These are phyloP conservation scores for Cyberlindnera xylosilytica DNA, from an alignment of 805 yeast genomes.

Conservation along the genomic window DNA sequence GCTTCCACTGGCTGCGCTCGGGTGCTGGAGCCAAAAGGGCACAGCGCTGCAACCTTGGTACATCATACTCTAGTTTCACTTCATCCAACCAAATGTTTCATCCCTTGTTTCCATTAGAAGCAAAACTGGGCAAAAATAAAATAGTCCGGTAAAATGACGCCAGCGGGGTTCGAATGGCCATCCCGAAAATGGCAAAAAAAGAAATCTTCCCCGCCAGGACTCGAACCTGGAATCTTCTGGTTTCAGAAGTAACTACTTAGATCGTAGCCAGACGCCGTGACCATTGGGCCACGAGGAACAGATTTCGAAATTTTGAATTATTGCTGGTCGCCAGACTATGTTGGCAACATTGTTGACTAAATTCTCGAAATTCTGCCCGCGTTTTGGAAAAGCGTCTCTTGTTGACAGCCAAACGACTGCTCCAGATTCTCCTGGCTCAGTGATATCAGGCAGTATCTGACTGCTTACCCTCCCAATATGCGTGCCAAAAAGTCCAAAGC, in stretches of 20 bases:
- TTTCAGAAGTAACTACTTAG: slow-evolving; percentile 39
- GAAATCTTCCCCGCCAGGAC: slow-evolving; percentile 34
- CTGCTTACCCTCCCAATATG: background rate
- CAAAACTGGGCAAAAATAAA: background rate
- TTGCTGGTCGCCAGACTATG: no score
- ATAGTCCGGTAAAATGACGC: background rate
- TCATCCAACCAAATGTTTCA: no score
- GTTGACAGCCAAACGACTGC: no score
- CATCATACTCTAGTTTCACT: no score
- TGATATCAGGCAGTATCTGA: no score
- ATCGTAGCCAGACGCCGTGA: slow-evolving; percentile 75
- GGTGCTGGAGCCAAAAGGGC: no score
- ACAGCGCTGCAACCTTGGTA: no score
- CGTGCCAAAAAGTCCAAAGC: background rate
- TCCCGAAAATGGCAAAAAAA: slow-evolving; percentile 6
- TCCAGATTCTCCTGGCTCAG: no score
- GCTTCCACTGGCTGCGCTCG: background rate
- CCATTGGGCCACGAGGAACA: slow-evolving; percentile 76
- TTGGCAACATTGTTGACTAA: no score
- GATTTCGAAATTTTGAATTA: slow-evolving; percentile 19
- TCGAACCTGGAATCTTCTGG: slow-evolving; percentile 36
- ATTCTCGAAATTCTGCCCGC: no score
- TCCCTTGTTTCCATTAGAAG: no score
- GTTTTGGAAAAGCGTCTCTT: no score
- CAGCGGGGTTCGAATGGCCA: background rate